Evolutionary conservation across 768 basidiomycete genomes (phyloP).

Genomic region (Psilocybe azurescens): DNA sequence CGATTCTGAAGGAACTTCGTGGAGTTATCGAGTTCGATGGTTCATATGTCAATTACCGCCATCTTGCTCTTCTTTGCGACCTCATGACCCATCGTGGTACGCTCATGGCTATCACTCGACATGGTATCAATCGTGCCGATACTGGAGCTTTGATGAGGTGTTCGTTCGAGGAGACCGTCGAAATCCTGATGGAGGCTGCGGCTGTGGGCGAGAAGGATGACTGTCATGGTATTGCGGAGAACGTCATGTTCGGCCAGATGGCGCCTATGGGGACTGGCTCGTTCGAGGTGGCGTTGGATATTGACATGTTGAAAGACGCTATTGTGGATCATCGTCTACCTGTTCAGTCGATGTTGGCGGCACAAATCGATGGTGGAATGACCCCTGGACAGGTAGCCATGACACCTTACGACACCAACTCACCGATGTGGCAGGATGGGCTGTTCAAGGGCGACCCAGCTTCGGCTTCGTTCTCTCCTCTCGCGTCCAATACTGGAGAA

Average conservation of each 20-base stretch:
- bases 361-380: slow-evolving; percentile 86
- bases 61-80: slow-evolving; percentile 95
- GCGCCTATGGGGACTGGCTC: slow-evolving; percentile 99
- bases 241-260: slow-evolving; percentile 98
- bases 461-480: slow-evolving; percentile 92
- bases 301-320: slow-evolving; percentile 98
- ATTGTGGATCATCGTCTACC: slow-evolving; percentile 96
- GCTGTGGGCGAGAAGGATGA: slow-evolving; percentile 98
- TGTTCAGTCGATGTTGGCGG: slow-evolving; percentile 78
- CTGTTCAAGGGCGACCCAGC: slow-evolving; percentile 84
- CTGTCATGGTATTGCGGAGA: slow-evolving; percentile 98
- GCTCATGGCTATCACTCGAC: slow-evolving; percentile 98
- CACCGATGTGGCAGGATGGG: slow-evolving; percentile 81
- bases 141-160: slow-evolving; percentile 99
- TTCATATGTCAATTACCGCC: slow-evolving; percentile 99
- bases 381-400: slow-evolving; percentile 91
- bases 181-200: slow-evolving; percentile 98
- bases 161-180: slow-evolving; percentile 99
- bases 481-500: slow-evolving; percentile 86
- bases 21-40: slow-evolving; percentile 99
- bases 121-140: slow-evolving; percentile 98
- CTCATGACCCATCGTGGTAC: slow-evolving; percentile 96
- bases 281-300: slow-evolving; percentile 95
- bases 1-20: slow-evolving; percentile 92
- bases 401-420: slow-evolving; percentile 96